These are phyloP conservation scores for Colletotrichum filicis DNA, from an alignment of 2,329 filamentous ascomycete genomes.

Conservation along the genomic window DNA sequence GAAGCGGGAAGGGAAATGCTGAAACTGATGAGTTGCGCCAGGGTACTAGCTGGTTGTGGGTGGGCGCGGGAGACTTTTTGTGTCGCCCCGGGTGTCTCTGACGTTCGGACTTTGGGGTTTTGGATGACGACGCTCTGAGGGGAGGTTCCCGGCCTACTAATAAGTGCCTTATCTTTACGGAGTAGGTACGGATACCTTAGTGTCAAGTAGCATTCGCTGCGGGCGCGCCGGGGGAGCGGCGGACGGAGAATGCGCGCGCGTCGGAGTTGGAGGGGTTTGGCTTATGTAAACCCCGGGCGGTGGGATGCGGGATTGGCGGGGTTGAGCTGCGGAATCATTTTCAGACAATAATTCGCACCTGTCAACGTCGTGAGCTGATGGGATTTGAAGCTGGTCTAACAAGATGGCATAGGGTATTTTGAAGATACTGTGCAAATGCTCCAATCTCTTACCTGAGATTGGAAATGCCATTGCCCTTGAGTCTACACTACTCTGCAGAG, in stretches of 20 bases:
- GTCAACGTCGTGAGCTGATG: no score
- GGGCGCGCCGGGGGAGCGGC: background rate
- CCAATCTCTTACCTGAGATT: no score
- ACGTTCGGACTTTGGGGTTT: background rate
- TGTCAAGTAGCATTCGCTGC: background rate
- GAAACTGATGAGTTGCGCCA: background rate
- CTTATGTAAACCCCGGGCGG: background rate
- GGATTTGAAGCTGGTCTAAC: no score
- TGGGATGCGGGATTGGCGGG: background rate
- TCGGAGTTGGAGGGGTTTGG: background rate
- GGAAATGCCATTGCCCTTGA: no score
- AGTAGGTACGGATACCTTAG: background rate
- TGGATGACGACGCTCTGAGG: background rate
- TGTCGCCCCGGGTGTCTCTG: background rate
- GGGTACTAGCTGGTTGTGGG: background rate
- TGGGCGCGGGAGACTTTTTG: background rate
- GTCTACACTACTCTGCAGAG: no score
- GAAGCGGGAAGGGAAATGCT: background rate
- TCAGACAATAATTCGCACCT: no score
- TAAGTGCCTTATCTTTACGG: no score
- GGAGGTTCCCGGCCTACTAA: background rate
- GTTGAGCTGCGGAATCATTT: no score
- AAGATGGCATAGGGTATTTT: no score
- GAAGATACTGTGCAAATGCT: no score
- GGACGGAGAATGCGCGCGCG: slow-evolving; percentile 1